These are phyloP conservation scores for Clarireedia paspali DNA, from an alignment of 2,329 filamentous ascomycete genomes.

Conservation along the genomic window DNA sequence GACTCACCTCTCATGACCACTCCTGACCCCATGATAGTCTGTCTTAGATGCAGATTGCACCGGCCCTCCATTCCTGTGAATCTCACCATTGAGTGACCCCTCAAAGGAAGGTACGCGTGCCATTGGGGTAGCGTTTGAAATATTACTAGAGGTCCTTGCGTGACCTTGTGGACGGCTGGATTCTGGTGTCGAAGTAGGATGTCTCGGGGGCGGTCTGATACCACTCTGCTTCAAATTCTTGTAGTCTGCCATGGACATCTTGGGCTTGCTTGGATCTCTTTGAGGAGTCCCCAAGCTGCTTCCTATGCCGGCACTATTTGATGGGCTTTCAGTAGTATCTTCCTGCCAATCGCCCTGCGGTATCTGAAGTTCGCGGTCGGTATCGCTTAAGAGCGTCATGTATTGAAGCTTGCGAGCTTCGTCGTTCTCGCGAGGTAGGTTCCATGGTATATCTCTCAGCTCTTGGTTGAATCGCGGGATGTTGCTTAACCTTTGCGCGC, in stretches of 20 bases:
- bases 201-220: constrained; percentile 19
- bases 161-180: constrained; percentile 13
- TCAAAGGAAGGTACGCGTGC: constrained; percentile 21
- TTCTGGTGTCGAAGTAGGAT: constrained; percentile 8
- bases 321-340: constrained; percentile 18
- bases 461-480: constrained; percentile 10
- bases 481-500: neutral
- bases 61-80: constrained; percentile 17
- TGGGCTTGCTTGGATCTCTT: constrained; percentile 23
- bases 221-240: constrained; percentile 26
- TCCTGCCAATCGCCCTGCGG: constrained; percentile 25
- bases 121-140: constrained; percentile 18
- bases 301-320: constrained; percentile 18
- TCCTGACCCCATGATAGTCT: constrained; percentile 8
- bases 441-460: constrained; percentile 13
- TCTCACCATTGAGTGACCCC: constrained; percentile 9
- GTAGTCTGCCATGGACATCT: constrained; percentile 28
- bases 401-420: constrained; percentile 28
- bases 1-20: constrained; percentile 7
- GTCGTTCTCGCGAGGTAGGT: constrained; percentile 25
- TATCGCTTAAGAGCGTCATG: constrained; percentile 25
- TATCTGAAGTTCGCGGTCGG: constrained; percentile 21
- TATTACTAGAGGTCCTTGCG: constrained; percentile 16
- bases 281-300: constrained; percentile 27
- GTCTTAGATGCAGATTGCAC: constrained; percentile 2